Evolutionary conservation across 768 basidiomycete genomes (phyloP).

Genomic region (Dioszegia hungarica): DNA sequence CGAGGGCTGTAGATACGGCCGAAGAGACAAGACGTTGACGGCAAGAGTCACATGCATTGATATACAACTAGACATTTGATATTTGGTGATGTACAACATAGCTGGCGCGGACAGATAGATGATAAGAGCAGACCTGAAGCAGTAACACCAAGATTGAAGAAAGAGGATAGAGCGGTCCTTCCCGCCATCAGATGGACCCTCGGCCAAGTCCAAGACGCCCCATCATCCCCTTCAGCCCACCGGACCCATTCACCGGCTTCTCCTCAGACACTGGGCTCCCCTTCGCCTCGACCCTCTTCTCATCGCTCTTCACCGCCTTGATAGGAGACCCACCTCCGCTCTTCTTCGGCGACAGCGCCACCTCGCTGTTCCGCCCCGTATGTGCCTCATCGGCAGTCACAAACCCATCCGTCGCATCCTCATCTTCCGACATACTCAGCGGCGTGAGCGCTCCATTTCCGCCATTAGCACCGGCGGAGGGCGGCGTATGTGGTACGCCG

Average conservation of each 20-base stretch:
- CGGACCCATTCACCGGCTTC: background rate
- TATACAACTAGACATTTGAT: background rate
- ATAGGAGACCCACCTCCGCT: background rate
- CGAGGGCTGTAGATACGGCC: background rate
- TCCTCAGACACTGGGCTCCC: background rate
- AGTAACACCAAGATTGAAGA: too few relatives aligned
- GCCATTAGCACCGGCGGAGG: background rate
- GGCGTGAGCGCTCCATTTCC: constrained; percentile 23
- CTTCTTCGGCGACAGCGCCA: background rate
- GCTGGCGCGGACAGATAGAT: too few relatives aligned
- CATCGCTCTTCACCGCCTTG: too few relatives aligned
- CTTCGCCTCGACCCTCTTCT: too few relatives aligned
- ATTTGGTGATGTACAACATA: too few relatives aligned
- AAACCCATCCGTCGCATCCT: constrained; percentile 7
- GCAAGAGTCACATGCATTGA: background rate
- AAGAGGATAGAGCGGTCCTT: too few relatives aligned
- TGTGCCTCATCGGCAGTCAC: constrained; percentile 11
- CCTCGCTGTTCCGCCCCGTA: background rate
- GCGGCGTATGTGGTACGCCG: background rate
- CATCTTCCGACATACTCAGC: constrained; percentile 30
- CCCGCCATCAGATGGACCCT: too few relatives aligned
- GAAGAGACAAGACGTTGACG: background rate
- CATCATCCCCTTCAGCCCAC: constrained; percentile 19
- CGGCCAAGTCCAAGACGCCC: constrained; percentile 8
- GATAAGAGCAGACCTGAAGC: too few relatives aligned